A percentile compares a stretch with the other conserved stretches of the same genome.
These are phyloP conservation scores for Trametes maxima DNA, from an alignment of 768 basidiomycete species.

Conservation along the genomic window DNA sequence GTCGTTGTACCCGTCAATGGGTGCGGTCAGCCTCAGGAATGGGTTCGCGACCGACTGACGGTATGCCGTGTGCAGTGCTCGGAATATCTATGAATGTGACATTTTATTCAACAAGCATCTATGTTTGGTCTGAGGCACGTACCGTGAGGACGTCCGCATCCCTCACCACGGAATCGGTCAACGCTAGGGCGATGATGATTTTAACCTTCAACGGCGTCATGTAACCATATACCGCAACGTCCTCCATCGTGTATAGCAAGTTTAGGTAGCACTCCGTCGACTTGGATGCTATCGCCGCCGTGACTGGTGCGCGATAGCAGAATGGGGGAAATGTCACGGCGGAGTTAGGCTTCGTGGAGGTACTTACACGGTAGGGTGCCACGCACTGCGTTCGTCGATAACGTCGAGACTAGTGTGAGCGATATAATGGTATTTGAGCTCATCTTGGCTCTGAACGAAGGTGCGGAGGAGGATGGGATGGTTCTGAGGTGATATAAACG, in stretches of 20 bases:
- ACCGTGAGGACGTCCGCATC: conserved; percentile 82
- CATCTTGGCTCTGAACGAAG: conserved; percentile 59
- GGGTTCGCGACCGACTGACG: conserved; percentile 84
- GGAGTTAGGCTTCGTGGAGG: not conserved
- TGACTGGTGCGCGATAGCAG: conserved; percentile 27
- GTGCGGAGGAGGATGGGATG: conserved; percentile 79
- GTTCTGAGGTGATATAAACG: conserved; percentile 84
- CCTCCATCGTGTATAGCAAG: conserved; percentile 87
- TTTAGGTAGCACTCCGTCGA: conserved; percentile 81
- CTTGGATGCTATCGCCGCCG: conserved; percentile 52
- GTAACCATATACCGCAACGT: conserved; percentile 91
- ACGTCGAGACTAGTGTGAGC: conserved; percentile 91
- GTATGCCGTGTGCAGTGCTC: conserved; percentile 87
- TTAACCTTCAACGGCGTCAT: conserved; percentile 87
- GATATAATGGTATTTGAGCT: conserved; percentile 87
- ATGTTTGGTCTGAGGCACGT: conserved; percentile 28
- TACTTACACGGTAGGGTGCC: conserved; percentile 19
- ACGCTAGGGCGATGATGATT: conserved; percentile 77
- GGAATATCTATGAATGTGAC: conserved; percentile 66
- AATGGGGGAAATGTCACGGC: conserved; percentile 20
- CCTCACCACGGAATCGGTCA: conserved; percentile 79
- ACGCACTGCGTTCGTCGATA: conserved; percentile 87
- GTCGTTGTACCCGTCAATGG: conserved; percentile 51
- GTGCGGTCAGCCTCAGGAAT: conserved; percentile 68
- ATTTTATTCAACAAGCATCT: not conserved